Evolutionary conservation across 164 flowering plant species (phyloP), one percentile per base, ranked within the genome.

Genomic region (Vitis amurensis): DNA sequence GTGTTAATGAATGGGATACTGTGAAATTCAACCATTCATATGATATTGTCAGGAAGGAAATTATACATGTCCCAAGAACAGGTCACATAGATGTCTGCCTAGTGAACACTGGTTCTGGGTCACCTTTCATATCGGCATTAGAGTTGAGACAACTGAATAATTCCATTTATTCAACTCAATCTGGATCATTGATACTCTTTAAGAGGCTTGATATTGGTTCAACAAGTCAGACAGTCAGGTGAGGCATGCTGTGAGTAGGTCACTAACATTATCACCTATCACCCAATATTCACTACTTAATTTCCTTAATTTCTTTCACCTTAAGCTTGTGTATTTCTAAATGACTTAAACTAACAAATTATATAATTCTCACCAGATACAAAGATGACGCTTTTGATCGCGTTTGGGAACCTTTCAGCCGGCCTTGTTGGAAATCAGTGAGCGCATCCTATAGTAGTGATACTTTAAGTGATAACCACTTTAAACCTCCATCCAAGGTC

Each of bases 121-220:
- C 77, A 16, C 89, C 89, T 55, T 83, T 86, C 51, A 80, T 86
- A 17, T 81, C 85, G 4, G 71, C 55, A 27, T 53, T 86, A 13
- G 84, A 76, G 61, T 11, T 77, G 1, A 76, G 86, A 68, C 79
- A 60, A 11, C 11, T 80, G 67, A 51, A 56, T 8, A 48, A 67
- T 51, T 6, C n/a, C 3, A 64, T 64, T 4, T 84, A 82, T 61
- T 17, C 1, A 0, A 37, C 75, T n/a, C 11, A 50, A 15, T 50
- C 72, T 12, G 77, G 68, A 44, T 73, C 86, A 1, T 55, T 82
- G 50, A 16, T 10, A 0, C 50, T 16, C 12, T 56, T 56, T 8
- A 0, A 0, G 3, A 50, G 78, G 15, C 17, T 52, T 5, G 74
- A 72, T 44, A 11, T 61, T 2, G 74, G 71, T 17, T 52, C 66